These are phyloP conservation scores for Cytospora chrysosperma DNA, from an alignment of 2,329 filamentous ascomycete genomes.

Conservation along the genomic window DNA sequence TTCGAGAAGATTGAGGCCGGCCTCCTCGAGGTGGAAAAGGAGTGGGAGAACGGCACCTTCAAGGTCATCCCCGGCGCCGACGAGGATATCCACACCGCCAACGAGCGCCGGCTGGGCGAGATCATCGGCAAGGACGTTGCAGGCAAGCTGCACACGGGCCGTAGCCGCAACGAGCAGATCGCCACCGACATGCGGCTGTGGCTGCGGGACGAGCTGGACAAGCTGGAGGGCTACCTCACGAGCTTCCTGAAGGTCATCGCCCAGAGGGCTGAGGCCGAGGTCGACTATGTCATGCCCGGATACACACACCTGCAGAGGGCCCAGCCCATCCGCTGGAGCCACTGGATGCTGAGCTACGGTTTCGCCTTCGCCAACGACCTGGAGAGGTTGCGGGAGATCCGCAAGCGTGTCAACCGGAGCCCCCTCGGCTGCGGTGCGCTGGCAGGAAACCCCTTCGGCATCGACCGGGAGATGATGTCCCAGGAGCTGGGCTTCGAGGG, in stretches of 20 bases:
- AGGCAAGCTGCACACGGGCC: slow-evolving; percentile 85
- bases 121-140: slow-evolving; percentile 82
- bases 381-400: slow-evolving; percentile 71
- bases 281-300: slow-evolving; percentile 78
- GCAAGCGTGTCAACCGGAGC: slow-evolving; percentile 68
- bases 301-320: slow-evolving; percentile 88
- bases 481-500: slow-evolving; percentile 78
- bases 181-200: slow-evolving; percentile 89
- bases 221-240: slow-evolving; percentile 67
- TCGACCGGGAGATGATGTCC: slow-evolving; percentile 77
- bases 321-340: slow-evolving; percentile 75
- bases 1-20: slow-evolving; percentile 73
- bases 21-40: slow-evolving; percentile 55
- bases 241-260: slow-evolving; percentile 69
- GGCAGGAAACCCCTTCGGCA: slow-evolving; percentile 78
- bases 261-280: slow-evolving; percentile 68
- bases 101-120: slow-evolving; percentile 73
- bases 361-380: slow-evolving; percentile 72
- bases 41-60: slow-evolving; percentile 54
- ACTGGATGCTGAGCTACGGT: slow-evolving; percentile 77
- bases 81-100: slow-evolving; percentile 67
- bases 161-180: slow-evolving; percentile 87
- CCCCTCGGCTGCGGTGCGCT: slow-evolving; percentile 76
- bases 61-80: slow-evolving; percentile 51
- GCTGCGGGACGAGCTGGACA: slow-evolving; percentile 71